Conservation (phyloP, 2,329 filamentous ascomycete genomes). For the Fusarium sp. region DNA sequence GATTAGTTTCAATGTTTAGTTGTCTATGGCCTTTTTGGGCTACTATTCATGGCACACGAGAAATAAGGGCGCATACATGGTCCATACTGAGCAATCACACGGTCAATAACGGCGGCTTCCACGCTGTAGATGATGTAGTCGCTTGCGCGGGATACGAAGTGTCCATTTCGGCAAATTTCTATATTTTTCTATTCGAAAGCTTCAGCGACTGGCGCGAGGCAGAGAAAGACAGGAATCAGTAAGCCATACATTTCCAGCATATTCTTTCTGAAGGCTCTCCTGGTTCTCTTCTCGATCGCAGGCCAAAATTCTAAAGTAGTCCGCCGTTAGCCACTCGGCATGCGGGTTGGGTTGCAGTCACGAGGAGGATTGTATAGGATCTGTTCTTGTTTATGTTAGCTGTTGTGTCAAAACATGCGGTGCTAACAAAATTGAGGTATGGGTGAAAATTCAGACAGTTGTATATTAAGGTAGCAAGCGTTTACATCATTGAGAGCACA, state of each 20-base stretch:
- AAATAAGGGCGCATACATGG: constrained; percentile 73
- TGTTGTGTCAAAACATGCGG: constrained; percentile 1
- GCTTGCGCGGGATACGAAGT: constrained; percentile 94
- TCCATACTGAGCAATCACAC: constrained; percentile 87
- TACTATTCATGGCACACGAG: constrained; percentile 25
- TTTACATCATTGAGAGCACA: constrained; percentile 96
- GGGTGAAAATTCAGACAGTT: constrained; percentile 77
- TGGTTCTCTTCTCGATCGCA: constrained; percentile 94
- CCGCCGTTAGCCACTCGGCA: constrained; percentile 48
- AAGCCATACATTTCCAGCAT: constrained; percentile 81
- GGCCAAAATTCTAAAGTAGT: constrained; percentile 80
- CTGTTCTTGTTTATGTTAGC: constrained; percentile 45
- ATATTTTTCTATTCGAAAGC: constrained; percentile 73
- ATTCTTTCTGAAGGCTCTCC: constrained; percentile 83
- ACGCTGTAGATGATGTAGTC: constrained; percentile 99
- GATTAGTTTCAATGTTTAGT: constrained; percentile 15
- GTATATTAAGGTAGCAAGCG: constrained; percentile 90
- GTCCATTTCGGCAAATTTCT: constrained; percentile 92
- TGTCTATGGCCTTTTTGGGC: neutral
- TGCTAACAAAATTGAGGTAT: constrained; percentile 23
- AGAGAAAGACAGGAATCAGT: constrained; percentile 38
- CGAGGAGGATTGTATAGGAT: constrained; percentile 3
- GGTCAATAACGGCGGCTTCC: constrained; percentile 90
- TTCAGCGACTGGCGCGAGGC: constrained; percentile 59
- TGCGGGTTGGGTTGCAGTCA: constrained; percentile 24